These are phyloP conservation scores for Zasmidium cellare DNA, from an alignment of 2,329 filamentous ascomycete genomes.

Conservation along the genomic window DNA sequence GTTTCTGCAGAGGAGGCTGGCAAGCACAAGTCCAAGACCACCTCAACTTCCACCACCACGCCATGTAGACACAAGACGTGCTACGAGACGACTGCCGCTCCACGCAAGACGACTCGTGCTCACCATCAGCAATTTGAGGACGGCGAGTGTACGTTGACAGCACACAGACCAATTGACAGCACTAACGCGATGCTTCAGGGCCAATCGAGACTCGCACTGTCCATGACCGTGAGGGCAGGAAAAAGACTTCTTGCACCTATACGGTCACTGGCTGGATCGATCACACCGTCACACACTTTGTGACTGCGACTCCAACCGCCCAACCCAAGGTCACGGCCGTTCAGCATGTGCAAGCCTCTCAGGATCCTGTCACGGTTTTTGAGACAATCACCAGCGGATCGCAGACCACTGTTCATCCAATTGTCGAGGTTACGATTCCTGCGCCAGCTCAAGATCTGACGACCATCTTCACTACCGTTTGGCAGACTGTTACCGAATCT, in stretches of 20 bases:
- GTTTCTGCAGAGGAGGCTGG: constrained; percentile 4
- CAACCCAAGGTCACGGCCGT: background rate
- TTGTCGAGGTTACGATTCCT: constrained; percentile 3
- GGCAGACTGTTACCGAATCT: background rate
- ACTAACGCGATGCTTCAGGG: background rate
- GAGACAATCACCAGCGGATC: background rate
- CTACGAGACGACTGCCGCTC: background rate
- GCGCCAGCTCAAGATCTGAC: background rate
- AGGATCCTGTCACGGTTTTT: background rate
- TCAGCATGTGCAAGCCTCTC: background rate
- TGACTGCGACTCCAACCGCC: background rate
- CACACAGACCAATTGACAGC: too few relatives aligned
- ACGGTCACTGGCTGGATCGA: background rate
- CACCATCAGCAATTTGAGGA: background rate
- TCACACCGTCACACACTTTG: background rate
- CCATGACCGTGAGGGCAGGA: background rate
- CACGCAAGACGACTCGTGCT: background rate
- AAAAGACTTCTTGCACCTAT: background rate
- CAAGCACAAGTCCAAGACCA: background rate
- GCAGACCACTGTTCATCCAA: background rate
- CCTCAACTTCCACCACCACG: too few relatives aligned
- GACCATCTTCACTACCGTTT: background rate
- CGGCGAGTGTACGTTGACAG: too few relatives aligned
- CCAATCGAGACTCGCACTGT: background rate
- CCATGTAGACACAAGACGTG: too few relatives aligned